phyloP scores from a whole-genome alignment of 305 asterid species.

The Fraxinus floribunda region DNA sequence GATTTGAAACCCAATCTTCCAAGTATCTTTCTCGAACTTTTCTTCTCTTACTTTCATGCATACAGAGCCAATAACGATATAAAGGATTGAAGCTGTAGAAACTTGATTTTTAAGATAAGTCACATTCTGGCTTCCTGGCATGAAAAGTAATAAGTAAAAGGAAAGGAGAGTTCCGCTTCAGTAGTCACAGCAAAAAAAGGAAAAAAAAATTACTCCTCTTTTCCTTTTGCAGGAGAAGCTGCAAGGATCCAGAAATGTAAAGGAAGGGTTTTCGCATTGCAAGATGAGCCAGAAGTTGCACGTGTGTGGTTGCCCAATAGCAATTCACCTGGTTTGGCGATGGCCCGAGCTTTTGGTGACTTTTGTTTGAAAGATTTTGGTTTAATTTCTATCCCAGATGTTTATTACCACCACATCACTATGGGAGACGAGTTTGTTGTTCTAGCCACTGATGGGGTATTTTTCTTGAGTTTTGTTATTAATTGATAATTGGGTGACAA shows the following conservation, averaged over 20 bases:
- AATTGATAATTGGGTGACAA: not conserved
- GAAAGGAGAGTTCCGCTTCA: not conserved
- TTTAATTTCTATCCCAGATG: constrained; percentile 33
- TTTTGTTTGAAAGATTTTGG: constrained; percentile 37
- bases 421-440: constrained; percentile 30
- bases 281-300: constrained; percentile 32
- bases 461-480: not conserved
- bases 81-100: not conserved
- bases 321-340: constrained; percentile 37
- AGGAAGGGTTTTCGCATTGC: constrained; percentile 34
- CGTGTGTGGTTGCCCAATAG: constrained; percentile 34
- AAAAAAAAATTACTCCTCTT: not conserved
- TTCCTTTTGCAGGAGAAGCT: constrained; percentile 27
- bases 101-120: not conserved
- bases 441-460: constrained; percentile 37
- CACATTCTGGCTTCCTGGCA: not conserved
- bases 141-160: not conserved
- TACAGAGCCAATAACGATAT: not conserved
- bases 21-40: constrained; percentile 19
- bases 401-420: constrained; percentile 23
- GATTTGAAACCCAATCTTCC: constrained; percentile 42
- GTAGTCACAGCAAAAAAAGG: not conserved
- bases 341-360: constrained; percentile 41
- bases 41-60: not conserved
- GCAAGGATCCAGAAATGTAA: constrained; percentile 34